Conservation (phyloP, 305 asterid species). For the Rubia occidens region DNA sequence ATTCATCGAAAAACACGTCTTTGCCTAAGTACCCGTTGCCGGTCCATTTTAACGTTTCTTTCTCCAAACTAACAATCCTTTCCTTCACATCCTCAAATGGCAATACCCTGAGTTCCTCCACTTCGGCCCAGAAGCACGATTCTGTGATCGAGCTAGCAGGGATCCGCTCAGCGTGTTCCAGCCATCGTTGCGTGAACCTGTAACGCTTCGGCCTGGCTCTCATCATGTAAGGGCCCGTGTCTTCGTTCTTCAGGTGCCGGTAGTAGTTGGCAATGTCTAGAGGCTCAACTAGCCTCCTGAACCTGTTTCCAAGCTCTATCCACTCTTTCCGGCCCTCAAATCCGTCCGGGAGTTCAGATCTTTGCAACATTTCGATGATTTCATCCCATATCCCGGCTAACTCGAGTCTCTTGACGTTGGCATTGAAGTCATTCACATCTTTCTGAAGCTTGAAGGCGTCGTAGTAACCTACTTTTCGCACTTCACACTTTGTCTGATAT, state of each 20-base stretch:
- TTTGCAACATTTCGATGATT: conserved; percentile 56
- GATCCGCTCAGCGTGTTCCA: conserved; percentile 56
- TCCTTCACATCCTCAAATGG: conserved; percentile 36
- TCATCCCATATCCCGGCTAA: conserved; percentile 76
- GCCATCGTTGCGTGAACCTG: conserved; percentile 65
- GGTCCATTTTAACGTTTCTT: conserved; percentile 38
- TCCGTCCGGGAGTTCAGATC: conserved; percentile 72
- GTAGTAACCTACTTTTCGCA: conserved; percentile 62
- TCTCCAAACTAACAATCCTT: conserved; percentile 40
- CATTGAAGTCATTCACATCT: conserved; percentile 45
- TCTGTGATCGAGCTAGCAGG: conserved; percentile 35
- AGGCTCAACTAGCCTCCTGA: conserved; percentile 62
- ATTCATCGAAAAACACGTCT: conserved; percentile 58
- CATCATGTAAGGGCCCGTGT: conserved; percentile 72
- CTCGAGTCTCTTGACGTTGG: conserved; percentile 60
- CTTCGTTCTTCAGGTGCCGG: conserved; percentile 62
- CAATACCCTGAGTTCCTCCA: conserved; percentile 62
- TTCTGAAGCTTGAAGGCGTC: conserved; percentile 67
- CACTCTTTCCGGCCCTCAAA: conserved; percentile 74
- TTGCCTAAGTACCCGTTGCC: conserved; percentile 28
- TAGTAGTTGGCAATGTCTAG: conserved; percentile 83
- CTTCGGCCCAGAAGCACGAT: conserved; percentile 79
- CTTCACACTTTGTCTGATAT: conserved; percentile 57
- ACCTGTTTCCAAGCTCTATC: conserved; percentile 63
- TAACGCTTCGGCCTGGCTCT: conserved; percentile 69